These are phyloP conservation scores for Chaetomiaceae sp. DNA, from an alignment of 2,329 filamentous ascomycete species.

Conservation along the genomic window DNA sequence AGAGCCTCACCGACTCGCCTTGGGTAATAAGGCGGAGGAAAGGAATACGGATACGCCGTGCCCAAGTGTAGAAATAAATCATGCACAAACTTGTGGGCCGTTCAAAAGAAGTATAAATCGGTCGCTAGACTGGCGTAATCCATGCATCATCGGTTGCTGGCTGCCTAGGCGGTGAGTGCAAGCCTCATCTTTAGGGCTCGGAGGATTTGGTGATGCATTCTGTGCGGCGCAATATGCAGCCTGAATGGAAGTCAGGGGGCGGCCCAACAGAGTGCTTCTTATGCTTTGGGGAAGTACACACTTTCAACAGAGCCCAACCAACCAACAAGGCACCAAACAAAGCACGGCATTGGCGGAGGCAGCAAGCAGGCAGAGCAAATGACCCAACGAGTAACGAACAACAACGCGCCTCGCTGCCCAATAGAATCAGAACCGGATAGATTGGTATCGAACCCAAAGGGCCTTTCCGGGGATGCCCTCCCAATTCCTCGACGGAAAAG, in stretches of 20 bases:
- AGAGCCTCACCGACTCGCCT: not conserved
- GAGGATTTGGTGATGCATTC: not conserved
- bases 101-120: not conserved
- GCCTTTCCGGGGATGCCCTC: not conserved
- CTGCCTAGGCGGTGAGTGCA: too few species aligned
- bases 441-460: constrained; percentile 5
- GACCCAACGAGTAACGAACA: not conserved
- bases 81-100: not conserved
- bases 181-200: not conserved
- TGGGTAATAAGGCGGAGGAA: not conserved
- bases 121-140: not conserved
- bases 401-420: not conserved
- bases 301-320: not conserved
- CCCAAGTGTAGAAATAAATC: not conserved
- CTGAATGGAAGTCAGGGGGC: too few species aligned
- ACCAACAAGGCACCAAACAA: not conserved
- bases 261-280: not conserved
- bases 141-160: too few species aligned
- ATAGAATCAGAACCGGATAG: not conserved
- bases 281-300: not conserved
- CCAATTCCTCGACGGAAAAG: not conserved
- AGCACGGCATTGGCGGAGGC: not conserved
- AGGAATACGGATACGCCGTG: too few species aligned
- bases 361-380: not conserved
- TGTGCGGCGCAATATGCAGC: too few species aligned